Evolutionary conservation across 129 eudicot genomes (phyloP), one percentile per base, ranked within the genome.

Genomic region (Logfia minima): DNA sequence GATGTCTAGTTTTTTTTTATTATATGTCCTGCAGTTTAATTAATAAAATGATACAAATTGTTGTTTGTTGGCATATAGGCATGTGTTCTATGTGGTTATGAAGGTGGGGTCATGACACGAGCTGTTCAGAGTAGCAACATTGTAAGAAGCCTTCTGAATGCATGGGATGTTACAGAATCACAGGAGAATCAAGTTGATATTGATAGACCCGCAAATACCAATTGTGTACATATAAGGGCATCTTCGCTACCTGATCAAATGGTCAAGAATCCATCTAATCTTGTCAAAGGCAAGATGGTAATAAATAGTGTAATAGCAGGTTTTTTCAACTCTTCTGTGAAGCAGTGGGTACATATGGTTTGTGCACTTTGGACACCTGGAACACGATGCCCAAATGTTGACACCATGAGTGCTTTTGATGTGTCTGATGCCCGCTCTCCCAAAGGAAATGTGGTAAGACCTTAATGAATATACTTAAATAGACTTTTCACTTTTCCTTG

Each of bases 321-420:
- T 19, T 32, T 80, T 26, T 26, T 80, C 83, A 84, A 83, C 84
- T 26, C 83, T n/a, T 83, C 81, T 28, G 82, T 85, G 34, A 85
- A 85, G 84, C 92, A 88, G 76, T 88, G 92, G 92, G 81, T 88
- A 61, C 92, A 88, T 79, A 81, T 88, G 89, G 92, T 88, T 60
- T 88, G 92, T 85, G 92, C 89, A 23, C 87, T 88, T 29, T 88
- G 92, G 92, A 88, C 92, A 77, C 92, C 92, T 11, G 87, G 84
- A 58, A 85, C 89, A 26, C 68, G 89, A 41, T 88, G 92, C 82
- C 92, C 89, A 35, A 88, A 88, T 80, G 92, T 88, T 58, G 86
- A 88, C 73, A 85, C 92, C 52, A 88, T 88, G 92, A 88, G 86
- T 75, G 78, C 92, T 78, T 88, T 88, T 83, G 92, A 88, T 80